Conservation (phyloP, 208 protist genomes). For the Leishmania braziliensis region DNA sequence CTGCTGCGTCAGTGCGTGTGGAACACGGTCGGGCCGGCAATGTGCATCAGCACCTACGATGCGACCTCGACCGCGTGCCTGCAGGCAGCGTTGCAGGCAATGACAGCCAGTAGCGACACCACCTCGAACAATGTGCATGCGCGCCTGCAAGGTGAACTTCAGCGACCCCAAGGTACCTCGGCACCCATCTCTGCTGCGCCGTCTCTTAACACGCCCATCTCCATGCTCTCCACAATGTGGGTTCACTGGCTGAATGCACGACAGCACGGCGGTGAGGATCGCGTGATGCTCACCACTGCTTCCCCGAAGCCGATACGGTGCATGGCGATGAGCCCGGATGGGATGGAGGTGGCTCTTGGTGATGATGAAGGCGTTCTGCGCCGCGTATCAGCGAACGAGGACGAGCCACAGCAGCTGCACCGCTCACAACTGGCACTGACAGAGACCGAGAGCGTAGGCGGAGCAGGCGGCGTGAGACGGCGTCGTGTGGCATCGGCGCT, state of each 20-base stretch:
- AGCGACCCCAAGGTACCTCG: neutral
- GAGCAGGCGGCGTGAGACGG: neutral
- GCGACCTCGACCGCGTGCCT: conserved; percentile 14
- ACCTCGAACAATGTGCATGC: neutral
- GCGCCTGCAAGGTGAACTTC: neutral
- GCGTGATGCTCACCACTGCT: conserved; percentile 38
- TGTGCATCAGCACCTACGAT: conserved; percentile 47
- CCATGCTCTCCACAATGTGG: conserved; percentile 33
- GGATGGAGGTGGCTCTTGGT: conserved; percentile 58
- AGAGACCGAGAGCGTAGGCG: conserved; percentile 16
- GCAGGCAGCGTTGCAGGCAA: conserved; percentile 3
- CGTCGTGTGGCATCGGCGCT: conserved; percentile 22
- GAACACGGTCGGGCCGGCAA: conserved; percentile 40
- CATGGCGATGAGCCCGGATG: conserved; percentile 54
- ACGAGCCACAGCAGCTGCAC: conserved; percentile 30
- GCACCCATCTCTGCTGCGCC: neutral
- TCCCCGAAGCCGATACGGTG: conserved; percentile 49
- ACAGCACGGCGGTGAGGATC: conserved; percentile 59
- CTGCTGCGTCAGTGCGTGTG: conserved; percentile 73
- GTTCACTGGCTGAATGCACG: conserved; percentile 67
- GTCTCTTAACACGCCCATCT: neutral
- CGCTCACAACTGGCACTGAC: conserved; percentile 29
- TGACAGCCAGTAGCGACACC: neutral
- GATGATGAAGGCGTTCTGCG: conserved; percentile 57
- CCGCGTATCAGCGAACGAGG: conserved; percentile 33